Base-by-base conservation (phyloP, 1,284 basidiomycete species). In the Moesziomyces sp. region DNA sequence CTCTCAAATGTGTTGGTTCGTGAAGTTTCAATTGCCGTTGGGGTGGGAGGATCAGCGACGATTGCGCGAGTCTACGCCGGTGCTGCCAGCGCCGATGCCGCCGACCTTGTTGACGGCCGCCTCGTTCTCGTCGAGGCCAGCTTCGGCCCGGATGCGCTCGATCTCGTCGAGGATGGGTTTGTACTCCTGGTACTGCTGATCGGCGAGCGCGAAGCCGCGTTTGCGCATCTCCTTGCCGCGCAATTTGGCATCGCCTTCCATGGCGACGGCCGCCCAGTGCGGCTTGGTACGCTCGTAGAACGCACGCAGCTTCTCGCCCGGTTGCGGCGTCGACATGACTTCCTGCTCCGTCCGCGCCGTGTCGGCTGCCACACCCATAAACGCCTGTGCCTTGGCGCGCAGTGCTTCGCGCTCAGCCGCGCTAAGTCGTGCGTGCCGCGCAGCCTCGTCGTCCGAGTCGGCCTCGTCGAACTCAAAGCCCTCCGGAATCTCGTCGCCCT, bases 41-140 rank as follows among this genome's bases (percentile, higher is more conserved):
- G n/a, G 3, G 26, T 6, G n/a, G 0, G 19, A 10, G 13, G 19
- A n/a, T 66, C 57, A 75, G 33, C 73, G 43, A n/a, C 73, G 45
- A 26, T 75, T 75, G 26, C 73, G 60, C 30, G 73, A 75, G 55
- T 75, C 73, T 3, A 72, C 64, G 47, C 73, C 73, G 5, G 65
- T 66, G 40, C 66, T 71, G 23, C 73, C 73, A 0, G 68, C 60
- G 6, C 67, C 67, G 44, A 68, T 72, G 21, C 68, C 73, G 19
- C 72, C 67, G n/a, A 62, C 58, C 55, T 71, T 68, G 45, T 66
- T 70, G 19, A 74, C 72, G 3, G 58, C 56, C 7, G 65, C 91
- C 68, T 94, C 93, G 9, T 92, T 91, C 57, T 92, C 91, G 64
- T 96, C 93, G 55, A 96, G 85, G 2, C 93, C 94, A 0, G 94